phyloP scores from a whole-genome alignment of 805 yeast species.

The Saccharomycopsis fermentans region DNA sequence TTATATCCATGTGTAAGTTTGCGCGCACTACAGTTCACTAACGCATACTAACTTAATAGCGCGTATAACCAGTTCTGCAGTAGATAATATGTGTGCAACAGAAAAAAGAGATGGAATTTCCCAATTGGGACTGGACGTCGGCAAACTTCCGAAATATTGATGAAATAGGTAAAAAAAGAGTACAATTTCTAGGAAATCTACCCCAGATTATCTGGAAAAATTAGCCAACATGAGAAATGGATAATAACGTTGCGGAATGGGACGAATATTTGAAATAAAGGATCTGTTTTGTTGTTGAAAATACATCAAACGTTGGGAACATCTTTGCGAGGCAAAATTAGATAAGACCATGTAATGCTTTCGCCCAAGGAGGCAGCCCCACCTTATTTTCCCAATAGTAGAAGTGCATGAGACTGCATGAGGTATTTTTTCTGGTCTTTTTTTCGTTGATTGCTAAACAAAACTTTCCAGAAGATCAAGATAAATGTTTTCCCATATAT shows the following conservation, averaged over 20 bases:
- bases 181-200: not conserved
- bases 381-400: not conserved
- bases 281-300: not conserved
- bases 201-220: not conserved
- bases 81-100: not conserved
- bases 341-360: not conserved
- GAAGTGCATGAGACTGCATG: not conserved
- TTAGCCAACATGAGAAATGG: not conserved
- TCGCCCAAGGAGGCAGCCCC: not conserved
- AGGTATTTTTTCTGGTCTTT: not conserved
- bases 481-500: not conserved
- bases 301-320: not conserved
- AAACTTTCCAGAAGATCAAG: not conserved
- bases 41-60: no score
- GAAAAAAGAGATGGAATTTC: not conserved
- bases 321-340: not conserved
- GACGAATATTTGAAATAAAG: not conserved
- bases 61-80: not conserved
- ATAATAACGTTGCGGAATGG: not conserved
- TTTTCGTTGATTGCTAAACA: not conserved
- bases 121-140: not conserved
- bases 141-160: constrained; percentile 1
- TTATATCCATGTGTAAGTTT: no score
- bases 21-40: no score
- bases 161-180: not conserved